Evolutionary conservation across 257 asterid species (phyloP).

Genomic region (Lavandula angustifolia): DNA sequence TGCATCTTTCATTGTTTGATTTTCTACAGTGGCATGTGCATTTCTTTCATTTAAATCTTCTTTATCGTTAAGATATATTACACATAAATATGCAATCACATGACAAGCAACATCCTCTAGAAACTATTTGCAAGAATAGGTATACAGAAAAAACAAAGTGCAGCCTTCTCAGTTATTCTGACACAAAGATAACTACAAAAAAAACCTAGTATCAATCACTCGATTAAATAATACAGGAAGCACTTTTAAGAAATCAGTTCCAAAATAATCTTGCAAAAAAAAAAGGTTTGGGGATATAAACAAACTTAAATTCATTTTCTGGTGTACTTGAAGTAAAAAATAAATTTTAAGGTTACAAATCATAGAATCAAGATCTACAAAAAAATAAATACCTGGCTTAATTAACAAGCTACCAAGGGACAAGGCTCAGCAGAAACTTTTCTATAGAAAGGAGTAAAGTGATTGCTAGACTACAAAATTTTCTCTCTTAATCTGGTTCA

Average conservation of each 20-base stretch:
- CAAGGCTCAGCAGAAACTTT: neutral
- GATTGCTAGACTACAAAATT: conserved; percentile 10
- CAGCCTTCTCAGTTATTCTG: neutral
- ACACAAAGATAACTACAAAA: neutral
- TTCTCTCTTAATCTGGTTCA: neutral
- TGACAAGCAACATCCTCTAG: neutral
- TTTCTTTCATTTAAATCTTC: neutral
- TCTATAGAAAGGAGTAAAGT: neutral
- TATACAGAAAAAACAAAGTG: neutral
- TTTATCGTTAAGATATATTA: neutral
- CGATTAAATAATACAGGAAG: neutral
- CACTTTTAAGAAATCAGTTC: neutral
- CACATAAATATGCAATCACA: neutral
- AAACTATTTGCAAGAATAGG: neutral
- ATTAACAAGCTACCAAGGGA: neutral
- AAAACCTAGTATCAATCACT: neutral
- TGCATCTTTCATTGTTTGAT: no score
- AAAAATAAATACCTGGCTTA: neutral
- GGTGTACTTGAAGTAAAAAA: neutral
- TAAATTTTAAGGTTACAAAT: neutral
- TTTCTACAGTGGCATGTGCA: neutral
- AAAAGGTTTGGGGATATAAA: neutral
- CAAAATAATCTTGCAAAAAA: neutral
- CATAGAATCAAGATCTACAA: neutral
- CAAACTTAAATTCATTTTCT: neutral